Evolutionary conservation across 2,329 filamentous ascomycete species (phyloP), one percentile per base, ranked within the genome.

Genomic region (Aureobasidium sp.): DNA sequence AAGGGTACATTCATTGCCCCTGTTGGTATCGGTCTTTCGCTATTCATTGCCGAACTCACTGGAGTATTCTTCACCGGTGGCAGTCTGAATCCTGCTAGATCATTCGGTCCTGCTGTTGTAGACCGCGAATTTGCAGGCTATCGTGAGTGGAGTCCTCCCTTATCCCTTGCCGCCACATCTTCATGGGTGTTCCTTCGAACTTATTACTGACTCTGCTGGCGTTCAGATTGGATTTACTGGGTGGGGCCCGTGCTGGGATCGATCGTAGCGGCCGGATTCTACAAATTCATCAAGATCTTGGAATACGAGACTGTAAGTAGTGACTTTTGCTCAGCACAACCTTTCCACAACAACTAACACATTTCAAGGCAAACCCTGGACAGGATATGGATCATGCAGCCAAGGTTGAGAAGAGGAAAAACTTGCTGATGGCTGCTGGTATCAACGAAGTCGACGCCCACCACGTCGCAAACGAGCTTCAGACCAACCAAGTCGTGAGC

Each of bases 1-100:
- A 74, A 74, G 62, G 75, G 47, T n/a, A 79, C 76, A 6, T 78
- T 77, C 64, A 74, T 79, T 58, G 77, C 77, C 6, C 74, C 74
- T 5, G 68, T 76, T 37, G 64, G 64, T 20, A 79, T 79, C 59
- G 77, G 77, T 3, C 71, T 79, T 34, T 70, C 77, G 44, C 72
- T 80, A 0, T 81, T 80, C 68, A 72, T 80, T 52, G 74, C 77
- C 32, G 76, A 80, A 63, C 68, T 81, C 53, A 62, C 51, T 15
- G 59, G 62, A 36, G 76, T 79, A 1, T 78, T 71, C 64, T 80
- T 75, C 23, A 59, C 56, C 5, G 64, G 67, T 48, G 65, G 69
- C 57, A 70, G 67, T 57, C 65, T 74, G 27, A 74, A 74, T 62
- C 72, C 72, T 23, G 72, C 72, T 7, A 66, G 72, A 41, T 72